Evolutionary conservation across 805 yeast genomes (phyloP), one percentile per base, ranked within the genome.

Genomic region (Metschnikowia lachancei): DNA sequence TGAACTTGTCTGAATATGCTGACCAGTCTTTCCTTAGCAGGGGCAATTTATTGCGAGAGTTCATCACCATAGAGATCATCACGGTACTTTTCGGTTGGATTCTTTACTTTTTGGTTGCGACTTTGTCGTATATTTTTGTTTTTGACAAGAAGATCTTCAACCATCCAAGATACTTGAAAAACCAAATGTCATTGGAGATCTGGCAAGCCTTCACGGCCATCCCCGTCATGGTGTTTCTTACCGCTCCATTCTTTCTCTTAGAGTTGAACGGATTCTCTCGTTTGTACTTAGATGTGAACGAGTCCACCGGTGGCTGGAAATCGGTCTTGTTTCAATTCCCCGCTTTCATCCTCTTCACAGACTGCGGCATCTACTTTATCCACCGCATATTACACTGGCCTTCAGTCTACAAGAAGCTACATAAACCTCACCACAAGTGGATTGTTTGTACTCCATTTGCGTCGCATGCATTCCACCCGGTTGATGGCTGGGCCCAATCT

Each of bases 391-490:
- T 94, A 61, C 99, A 94, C 66, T 89, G 94, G 88, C 97, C 97
- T 18, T 57, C 75, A 14, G 84, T 94, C 34, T 94, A 94, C 80
- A 91, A 85, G 73, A 66, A 60, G 20, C 72, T 94, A 52, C 99
- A 94, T 74, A 94, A 94, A 72, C 97, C 97, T 11, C 99, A 94
- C 69, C 99, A 94, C 78, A 94, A 94, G 72, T 94, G 99, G 99
- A 82, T 94, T 57, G 97, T 94, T 34, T 92, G 98, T 51, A 92
- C 99, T 9, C 99, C 99, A 36, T 94, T 85, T 70, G 99, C 99
- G 0, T 88, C 96, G 8, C 97, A 91, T 63, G 97, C 98, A 20
- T 94, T 94, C 89, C 96, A 94, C 68, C 98, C 99, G 12, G 86
- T 94, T 43, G 99, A 94, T 60, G 99, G 99, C 33, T 94, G 87